Evolutionary conservation across 352 stramenopile species (phyloP).

Genomic region (Phytophthora citrophthora): DNA sequence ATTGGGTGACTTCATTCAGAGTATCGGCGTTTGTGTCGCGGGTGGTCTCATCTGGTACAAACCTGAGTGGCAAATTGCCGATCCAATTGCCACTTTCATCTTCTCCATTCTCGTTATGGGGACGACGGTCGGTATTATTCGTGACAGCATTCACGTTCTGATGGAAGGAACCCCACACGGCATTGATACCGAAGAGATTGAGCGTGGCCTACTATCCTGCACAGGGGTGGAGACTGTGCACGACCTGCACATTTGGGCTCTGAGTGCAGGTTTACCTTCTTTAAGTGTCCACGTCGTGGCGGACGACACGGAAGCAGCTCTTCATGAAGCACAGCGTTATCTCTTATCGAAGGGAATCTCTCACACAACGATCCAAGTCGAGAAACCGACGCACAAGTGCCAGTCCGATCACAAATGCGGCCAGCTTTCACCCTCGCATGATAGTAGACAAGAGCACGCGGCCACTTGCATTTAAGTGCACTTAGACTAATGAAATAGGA

Average conservation of each 20-base stretch:
- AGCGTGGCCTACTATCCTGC: conserved; percentile 71
- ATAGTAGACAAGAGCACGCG: too few relatives aligned
- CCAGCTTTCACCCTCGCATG: conserved; percentile 20
- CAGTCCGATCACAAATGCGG: conserved; percentile 57
- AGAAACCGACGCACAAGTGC: conserved; percentile 63
- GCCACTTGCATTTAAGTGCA: too few relatives aligned
- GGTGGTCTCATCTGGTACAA: conserved; percentile 96
- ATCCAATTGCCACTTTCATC: conserved; percentile 96
- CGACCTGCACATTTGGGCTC: conserved; percentile 97
- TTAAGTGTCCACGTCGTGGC: conserved; percentile 93
- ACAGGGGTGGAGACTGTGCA: conserved; percentile 91
- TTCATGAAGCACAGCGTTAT: conserved; percentile 59
- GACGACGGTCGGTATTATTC: conserved; percentile 91
- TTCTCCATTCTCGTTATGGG: conserved; percentile 95
- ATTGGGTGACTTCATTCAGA: conserved; percentile 96
- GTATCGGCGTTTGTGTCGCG: conserved; percentile 93
- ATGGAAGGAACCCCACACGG: conserved; percentile 93
- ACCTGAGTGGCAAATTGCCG: conserved; percentile 93
- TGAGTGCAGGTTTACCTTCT: conserved; percentile 87
- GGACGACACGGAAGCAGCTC: conserved; percentile 51
- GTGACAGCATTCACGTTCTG: conserved; percentile 90
- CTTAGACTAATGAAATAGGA: too few relatives aligned
- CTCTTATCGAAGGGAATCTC: conserved; percentile 68
- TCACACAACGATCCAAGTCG: conserved; percentile 86
- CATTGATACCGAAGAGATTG: conserved; percentile 84